Base-by-base conservation (phyloP, 2,329 filamentous ascomycete genomes). In the Penicillium verrucosum region DNA sequence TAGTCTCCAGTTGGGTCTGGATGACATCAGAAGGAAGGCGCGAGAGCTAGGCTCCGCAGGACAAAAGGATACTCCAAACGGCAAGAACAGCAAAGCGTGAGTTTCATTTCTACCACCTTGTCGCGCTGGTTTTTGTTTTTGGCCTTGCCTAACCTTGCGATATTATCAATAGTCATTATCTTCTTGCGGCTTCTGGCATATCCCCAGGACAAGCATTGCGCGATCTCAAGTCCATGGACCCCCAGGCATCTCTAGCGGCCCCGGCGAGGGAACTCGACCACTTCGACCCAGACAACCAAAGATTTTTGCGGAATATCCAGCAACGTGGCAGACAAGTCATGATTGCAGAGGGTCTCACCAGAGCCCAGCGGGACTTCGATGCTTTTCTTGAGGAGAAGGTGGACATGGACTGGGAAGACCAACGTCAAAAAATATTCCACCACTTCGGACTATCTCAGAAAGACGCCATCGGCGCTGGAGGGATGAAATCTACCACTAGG, bases 381-480 rank as follows among this genome's bases (percentile, higher is more conserved):
- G 84, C 85, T 59, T 97, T 96, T 72, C 81, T 99, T 54, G 92
- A 97, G 72, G 92, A 97, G 67, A 95, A 96, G 70, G 87, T 97
- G 48, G 90, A 92, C 30, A 88, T 96, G 79, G 92, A 97, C 73
- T 97, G 94, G 92, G 92, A 97, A 66, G 88, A 89, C 16, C 93
- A 97, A 77, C 88, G 93, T 60, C 90, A 89, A 74, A 87, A 87
- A 63, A 96, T 99, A 62, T 97, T 97, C 75, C 87, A 96, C 68
- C 94, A 99, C 75, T 97, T 99, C 73, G 94, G 94, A 14, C 88
- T 99, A 16, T 81, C 78, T 8, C 73, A 75, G 70, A 88, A 86
- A 50, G 72, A 75, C 51, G 68, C 68, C 25, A 59, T 65, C 14
- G 45, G 50, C 16, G 63, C 60, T 56, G 72, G 86, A 46, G 81